Percentiles rank a stretch among this genome's conserved stretches.
These are phyloP conservation scores for Sequoia sempervirens DNA, from an alignment of 75 land plant genomes.

Conservation along the genomic window DNA sequence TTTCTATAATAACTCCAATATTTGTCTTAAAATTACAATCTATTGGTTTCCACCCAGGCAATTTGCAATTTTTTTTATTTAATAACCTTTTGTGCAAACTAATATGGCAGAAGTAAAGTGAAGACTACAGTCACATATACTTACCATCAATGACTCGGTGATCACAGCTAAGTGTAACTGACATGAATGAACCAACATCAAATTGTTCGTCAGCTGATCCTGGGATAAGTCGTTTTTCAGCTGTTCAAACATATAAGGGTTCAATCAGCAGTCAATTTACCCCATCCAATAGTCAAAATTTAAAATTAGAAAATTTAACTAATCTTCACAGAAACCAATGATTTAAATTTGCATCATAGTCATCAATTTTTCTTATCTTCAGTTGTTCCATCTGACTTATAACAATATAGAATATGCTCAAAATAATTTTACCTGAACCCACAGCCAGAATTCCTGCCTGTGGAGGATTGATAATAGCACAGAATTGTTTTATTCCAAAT, in stretches of 20 bases:
- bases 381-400: not conserved
- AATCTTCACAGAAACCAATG: not conserved
- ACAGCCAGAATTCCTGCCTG: conserved; percentile 94
- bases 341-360: not conserved
- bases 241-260: conserved; percentile 37
- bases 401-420: not conserved
- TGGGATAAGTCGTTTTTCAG: conserved; percentile 85
- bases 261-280: conserved; percentile 5
- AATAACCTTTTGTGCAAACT: not conserved
- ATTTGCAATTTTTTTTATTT: not conserved
- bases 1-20: conserved; percentile 8
- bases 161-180: conserved; percentile 94
- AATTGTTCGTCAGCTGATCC: conserved; percentile 40
- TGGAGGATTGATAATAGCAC: conserved; percentile 99
- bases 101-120: not conserved
- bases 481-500: conserved; percentile 96
- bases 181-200: conserved; percentile 82
- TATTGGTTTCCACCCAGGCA: not conserved
- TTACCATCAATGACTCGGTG: conserved; percentile 98
- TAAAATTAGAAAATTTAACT: not conserved
- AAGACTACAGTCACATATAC: not conserved
- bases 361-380: no score
- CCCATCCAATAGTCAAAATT: not conserved
- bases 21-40: not conserved
- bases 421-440: conserved; percentile 72